Base-by-base conservation (phyloP, 768 basidiomycete species). In the Pholiota molesta region DNA sequence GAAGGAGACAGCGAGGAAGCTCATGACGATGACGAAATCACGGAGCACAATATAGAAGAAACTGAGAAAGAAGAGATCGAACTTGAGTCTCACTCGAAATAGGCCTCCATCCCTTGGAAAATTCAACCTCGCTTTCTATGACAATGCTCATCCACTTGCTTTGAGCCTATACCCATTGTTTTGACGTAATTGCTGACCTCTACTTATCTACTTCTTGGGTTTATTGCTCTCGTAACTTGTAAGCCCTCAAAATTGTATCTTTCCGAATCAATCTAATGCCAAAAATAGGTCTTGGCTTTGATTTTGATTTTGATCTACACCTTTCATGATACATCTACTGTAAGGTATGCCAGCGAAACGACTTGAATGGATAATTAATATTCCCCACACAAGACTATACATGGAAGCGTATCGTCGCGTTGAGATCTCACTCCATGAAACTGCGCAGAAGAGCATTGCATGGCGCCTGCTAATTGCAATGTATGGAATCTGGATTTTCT, bases 1-100 rank as follows among this genome's bases (percentile, higher is more conserved):
- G 28, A 9, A 10, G 67, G 61, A 1, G 62, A 65, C 8, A 69
- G 66, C 29, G 69, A 64, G 9, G 70, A 66, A 16, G 68, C 10
- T 37, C 35, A 37, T 14, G 71, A 69, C 21, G 28, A 69, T 16
- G 35, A 56, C 10, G 71, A 69, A 28, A 28, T 21, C 29, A 63
- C 28, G 21, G 29, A 9, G 8, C 47, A 42, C 16, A 69, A 65
- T 2, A 61, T 62, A 16, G 65, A 57, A 26, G 68, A 64, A 31
- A n/a, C 1, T 4, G 31, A 29, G 3, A 56, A 61, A 23, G 45
- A 45, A 39, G 10, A 47, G 5, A 57, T 51, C 13, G 52, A 58
- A 21, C 37, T 52, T 54, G 21, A 52, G 14, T 37, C 35, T 37
- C 10, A 9, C 14, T 37, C 35, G 10, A 37, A 1, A 37, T 3